A percentile compares a stretch with the other conserved stretches of the same genome.
phyloP scores from a whole-genome alignment of 768 basidiomycete genomes.

The Phallus indusiatus region DNA sequence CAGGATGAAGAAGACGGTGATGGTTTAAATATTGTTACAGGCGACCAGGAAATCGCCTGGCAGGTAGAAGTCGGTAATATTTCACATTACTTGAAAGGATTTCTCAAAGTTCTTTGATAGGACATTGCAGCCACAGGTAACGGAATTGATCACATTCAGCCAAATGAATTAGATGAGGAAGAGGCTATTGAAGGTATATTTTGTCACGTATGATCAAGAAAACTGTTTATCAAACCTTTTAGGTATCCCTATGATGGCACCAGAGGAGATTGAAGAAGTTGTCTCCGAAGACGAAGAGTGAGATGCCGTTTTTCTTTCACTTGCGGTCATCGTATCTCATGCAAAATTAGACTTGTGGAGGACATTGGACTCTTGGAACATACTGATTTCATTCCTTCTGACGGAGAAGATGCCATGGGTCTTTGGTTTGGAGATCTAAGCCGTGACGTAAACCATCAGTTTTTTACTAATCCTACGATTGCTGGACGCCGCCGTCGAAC shows the following conservation, averaged over 20 bases:
- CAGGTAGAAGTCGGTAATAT: conserved; percentile 30
- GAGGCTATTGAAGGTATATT: conserved; percentile 21
- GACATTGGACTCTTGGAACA: conserved; percentile 24
- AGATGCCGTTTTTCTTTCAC: conserved; percentile 2
- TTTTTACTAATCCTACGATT: conserved; percentile 22
- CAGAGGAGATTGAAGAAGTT: conserved; percentile 23
- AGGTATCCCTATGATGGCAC: conserved; percentile 20
- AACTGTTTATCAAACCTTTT: conserved; percentile 27
- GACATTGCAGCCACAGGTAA: conserved; percentile 25
- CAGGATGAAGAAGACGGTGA: conserved; percentile 43
- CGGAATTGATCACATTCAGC: conserved; percentile 20
- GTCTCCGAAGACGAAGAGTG: conserved; percentile 25
- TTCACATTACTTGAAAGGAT: background rate
- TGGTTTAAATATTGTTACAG: conserved; percentile 48
- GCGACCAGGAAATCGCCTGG: conserved; percentile 43
- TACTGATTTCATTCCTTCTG: conserved; percentile 13
- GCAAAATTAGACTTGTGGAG: conserved; percentile 18
- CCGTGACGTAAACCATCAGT: conserved; percentile 33
- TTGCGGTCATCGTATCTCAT: conserved; percentile 8
- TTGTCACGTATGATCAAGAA: background rate
- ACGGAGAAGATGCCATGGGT: conserved; percentile 15
- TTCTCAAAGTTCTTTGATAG: conserved; percentile 13
- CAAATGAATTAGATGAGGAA: conserved; percentile 25
- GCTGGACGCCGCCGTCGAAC: conserved; percentile 39
- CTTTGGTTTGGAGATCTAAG: conserved; percentile 38